These are phyloP conservation scores for Solanum hybrid DNA, from an alignment of 305 asterid species.

Conservation along the genomic window DNA sequence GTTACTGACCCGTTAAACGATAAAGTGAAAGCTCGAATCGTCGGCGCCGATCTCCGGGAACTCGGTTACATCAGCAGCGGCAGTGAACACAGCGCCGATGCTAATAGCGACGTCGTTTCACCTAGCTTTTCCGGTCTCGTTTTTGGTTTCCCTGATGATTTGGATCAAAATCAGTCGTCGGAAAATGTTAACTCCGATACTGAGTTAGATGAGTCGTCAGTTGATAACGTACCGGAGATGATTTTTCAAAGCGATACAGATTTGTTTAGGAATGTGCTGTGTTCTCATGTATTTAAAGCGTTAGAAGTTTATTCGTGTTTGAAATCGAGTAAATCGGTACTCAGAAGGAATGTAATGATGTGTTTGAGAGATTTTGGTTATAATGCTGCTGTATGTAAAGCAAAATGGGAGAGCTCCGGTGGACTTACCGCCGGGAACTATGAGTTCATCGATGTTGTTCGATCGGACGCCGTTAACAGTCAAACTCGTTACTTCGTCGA, in stretches of 20 bases:
- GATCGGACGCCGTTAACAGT: constrained; percentile 10
- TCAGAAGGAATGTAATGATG: constrained; percentile 53
- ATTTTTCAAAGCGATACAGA: constrained; percentile 27
- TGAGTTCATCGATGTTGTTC: constrained; percentile 64
- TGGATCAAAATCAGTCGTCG: constrained; percentile 5
- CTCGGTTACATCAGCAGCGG: constrained; percentile 58
- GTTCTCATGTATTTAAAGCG: constrained; percentile 26
- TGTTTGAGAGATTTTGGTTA: constrained; percentile 50
- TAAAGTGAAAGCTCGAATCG: constrained; percentile 26
- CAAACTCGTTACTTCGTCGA: constrained; percentile 46
- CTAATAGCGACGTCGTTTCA: constrained; percentile 27
- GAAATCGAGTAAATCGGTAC: constrained; percentile 14
- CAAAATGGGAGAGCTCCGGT: constrained; percentile 65
- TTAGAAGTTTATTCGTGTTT: constrained; percentile 24
- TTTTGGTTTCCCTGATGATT: constrained; percentile 27
- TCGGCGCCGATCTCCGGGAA: constrained; percentile 23
- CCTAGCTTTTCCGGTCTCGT: constrained; percentile 43
- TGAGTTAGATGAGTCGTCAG: constrained; percentile 14
- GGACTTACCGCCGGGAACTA: constrained; percentile 61
- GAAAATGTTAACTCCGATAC: constrained; percentile 5
- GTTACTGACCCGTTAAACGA: constrained; percentile 16
- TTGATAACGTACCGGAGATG: constrained; percentile 18
- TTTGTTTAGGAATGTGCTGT: constrained; percentile 31
- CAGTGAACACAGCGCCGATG: constrained; percentile 58
- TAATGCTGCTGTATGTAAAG: constrained; percentile 72